Evolutionary conservation across 148 eudicot species (phyloP).

Genomic region (Rhododendron ovatum): DNA sequence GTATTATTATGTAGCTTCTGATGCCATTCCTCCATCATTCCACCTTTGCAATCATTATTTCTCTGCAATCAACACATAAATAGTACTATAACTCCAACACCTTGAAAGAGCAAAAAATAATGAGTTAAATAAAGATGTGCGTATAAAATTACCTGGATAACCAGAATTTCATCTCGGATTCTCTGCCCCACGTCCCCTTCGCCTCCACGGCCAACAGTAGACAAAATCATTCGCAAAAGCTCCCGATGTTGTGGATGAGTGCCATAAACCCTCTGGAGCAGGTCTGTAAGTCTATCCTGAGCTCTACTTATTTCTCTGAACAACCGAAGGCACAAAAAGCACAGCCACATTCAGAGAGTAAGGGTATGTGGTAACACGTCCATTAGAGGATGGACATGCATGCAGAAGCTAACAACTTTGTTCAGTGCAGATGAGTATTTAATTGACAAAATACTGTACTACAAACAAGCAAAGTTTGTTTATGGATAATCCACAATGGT

Average conservation of each 20-base stretch:
- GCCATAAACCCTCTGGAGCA: conserved; percentile 68
- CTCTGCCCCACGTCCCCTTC: conserved; percentile 99
- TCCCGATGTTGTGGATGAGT: conserved; percentile 71
- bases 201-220: conserved; percentile 98
- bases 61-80: conserved; percentile 47
- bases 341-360: neutral
- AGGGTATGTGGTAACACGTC: neutral
- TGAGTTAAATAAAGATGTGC: neutral
- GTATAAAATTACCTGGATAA: conserved; percentile 54
- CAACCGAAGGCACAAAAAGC: neutral
- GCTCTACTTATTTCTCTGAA: conserved; percentile 98
- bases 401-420: neutral
- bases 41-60: conserved; percentile 91
- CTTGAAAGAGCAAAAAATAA: neutral
- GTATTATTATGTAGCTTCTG: conserved; percentile 98
- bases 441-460: neutral
- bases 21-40: conserved; percentile 99
- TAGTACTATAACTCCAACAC: neutral
- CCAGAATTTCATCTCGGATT: conserved; percentile 95
- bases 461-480: neutral
- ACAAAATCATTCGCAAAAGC: conserved; percentile 77
- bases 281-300: conserved; percentile 92
- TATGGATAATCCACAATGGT: neutral
- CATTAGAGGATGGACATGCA: neutral
- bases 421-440: neutral